These are phyloP conservation scores for Rosa chinensis DNA, from an alignment of 306 rosid species.

Conservation along the genomic window DNA sequence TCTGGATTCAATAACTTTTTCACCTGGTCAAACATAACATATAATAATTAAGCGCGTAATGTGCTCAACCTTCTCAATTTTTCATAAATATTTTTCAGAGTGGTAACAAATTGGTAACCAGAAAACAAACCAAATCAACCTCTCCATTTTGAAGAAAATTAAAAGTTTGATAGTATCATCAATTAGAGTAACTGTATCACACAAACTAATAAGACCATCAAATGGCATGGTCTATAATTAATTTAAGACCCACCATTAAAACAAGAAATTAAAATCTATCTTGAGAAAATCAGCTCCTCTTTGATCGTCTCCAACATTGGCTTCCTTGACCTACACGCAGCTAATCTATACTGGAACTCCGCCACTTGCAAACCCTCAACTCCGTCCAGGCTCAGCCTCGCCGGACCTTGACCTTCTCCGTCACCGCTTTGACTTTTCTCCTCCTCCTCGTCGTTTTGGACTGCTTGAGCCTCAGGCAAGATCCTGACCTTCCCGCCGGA, in stretches of 20 bases:
- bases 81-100: not conserved
- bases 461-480: slow-evolving; percentile 31
- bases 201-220: not conserved
- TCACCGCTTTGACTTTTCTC: not conserved
- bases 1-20: not conserved
- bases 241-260: not conserved
- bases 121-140: not conserved
- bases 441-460: not conserved
- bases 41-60: not conserved
- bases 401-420: not conserved
- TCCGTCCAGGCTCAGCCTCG: slow-evolving; percentile 65
- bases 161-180: not conserved
- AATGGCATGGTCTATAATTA: not conserved
- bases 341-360: slow-evolving; percentile 55
- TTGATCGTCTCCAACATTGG: slow-evolving; percentile 81
- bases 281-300: slow-evolving; percentile 55
- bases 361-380: slow-evolving; percentile 43
- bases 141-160: not conserved
- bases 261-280: slow-evolving; percentile 8
- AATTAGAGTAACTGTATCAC: not conserved
- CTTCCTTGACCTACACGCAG: slow-evolving; percentile 70
- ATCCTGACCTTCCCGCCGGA: slow-evolving; percentile 45
- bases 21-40: not conserved
- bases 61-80: not conserved
- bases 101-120: not conserved